These are phyloP conservation scores for Pseudopithomyces chartarum DNA, from an alignment of 2,329 filamentous ascomycete species.

Conservation along the genomic window DNA sequence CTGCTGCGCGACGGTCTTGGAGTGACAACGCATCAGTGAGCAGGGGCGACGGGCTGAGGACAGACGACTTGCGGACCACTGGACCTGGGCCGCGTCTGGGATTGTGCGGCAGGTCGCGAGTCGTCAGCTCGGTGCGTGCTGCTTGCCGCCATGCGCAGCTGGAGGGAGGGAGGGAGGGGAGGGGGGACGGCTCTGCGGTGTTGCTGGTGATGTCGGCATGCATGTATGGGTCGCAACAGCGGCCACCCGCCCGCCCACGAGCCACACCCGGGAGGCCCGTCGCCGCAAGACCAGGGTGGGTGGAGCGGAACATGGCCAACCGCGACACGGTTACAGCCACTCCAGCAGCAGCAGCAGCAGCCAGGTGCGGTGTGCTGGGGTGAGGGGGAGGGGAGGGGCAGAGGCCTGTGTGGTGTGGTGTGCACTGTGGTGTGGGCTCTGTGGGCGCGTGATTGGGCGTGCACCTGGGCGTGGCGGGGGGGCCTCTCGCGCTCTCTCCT, in stretches of 20 bases:
- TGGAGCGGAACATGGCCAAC: constrained; percentile 15
- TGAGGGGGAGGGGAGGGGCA: too few relatives aligned
- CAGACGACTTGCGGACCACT: constrained; percentile 20
- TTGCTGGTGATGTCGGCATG: neutral
- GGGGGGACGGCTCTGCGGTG: neutral
- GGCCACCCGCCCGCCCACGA: constrained; percentile 17
- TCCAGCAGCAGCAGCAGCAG: neutral
- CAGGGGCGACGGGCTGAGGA: constrained; percentile 11
- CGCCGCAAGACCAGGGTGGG: constrained; percentile 13
- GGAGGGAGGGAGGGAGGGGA: neutral
- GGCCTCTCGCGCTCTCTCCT: too few relatives aligned
- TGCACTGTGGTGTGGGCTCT: neutral
- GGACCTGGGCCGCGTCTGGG: constrained; percentile 24
- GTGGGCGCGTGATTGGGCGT: constrained; percentile 21
- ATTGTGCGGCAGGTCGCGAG: constrained; percentile 10
- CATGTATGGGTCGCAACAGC: constrained; percentile 23
- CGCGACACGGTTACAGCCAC: neutral
- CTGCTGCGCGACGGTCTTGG: constrained; percentile 31
- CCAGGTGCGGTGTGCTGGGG: neutral
- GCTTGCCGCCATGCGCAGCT: neutral
- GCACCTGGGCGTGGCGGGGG: too few relatives aligned
- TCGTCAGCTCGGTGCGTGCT: neutral
- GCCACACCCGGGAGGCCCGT: constrained; percentile 19
- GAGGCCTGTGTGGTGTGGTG: too few relatives aligned
- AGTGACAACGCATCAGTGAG: constrained; percentile 38